A percentile compares a stretch with the other conserved stretches of the same genome.
phyloP scores from a whole-genome alignment of 805 yeast species.

The Teunomyces funiuensis region DNA sequence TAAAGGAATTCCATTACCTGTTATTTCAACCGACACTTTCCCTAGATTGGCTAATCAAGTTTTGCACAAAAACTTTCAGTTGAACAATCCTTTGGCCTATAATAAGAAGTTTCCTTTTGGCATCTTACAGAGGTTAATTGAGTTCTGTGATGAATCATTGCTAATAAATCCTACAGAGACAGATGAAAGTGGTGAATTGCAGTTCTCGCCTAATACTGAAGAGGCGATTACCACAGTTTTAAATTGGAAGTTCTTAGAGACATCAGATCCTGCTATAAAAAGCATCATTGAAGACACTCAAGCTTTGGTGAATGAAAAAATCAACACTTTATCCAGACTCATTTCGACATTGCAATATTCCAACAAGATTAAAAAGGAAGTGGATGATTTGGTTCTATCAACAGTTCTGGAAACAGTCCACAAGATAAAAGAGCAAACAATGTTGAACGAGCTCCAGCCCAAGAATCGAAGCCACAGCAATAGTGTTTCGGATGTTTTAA shows the following conservation, averaged over 20 bases:
- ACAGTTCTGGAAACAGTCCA: constrained; percentile 64
- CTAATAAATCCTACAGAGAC: constrained; percentile 59
- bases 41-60: constrained; percentile 21
- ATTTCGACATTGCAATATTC: constrained; percentile 75
- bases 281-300: constrained; percentile 68
- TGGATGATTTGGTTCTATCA: constrained; percentile 63
- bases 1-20: constrained; percentile 56
- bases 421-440: constrained; percentile 45
- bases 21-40: constrained; percentile 13
- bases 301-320: constrained; percentile 56
- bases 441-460: constrained; percentile 12
- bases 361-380: constrained; percentile 74
- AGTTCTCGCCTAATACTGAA: constrained; percentile 60
- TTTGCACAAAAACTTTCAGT: constrained; percentile 16
- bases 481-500: constrained; percentile 5
- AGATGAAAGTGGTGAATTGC: constrained; percentile 33
- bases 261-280: constrained; percentile 65
- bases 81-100: constrained; percentile 40
- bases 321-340: constrained; percentile 67
- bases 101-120: constrained; percentile 62
- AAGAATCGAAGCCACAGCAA: constrained; percentile 5
- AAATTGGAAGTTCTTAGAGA: constrained; percentile 45
- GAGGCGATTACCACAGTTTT: constrained; percentile 50
- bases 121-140: constrained; percentile 54
- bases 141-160: constrained; percentile 73